Evolutionary conservation across 1,284 basidiomycete genomes (phyloP).

Genomic region (Malassezia equina): DNA sequence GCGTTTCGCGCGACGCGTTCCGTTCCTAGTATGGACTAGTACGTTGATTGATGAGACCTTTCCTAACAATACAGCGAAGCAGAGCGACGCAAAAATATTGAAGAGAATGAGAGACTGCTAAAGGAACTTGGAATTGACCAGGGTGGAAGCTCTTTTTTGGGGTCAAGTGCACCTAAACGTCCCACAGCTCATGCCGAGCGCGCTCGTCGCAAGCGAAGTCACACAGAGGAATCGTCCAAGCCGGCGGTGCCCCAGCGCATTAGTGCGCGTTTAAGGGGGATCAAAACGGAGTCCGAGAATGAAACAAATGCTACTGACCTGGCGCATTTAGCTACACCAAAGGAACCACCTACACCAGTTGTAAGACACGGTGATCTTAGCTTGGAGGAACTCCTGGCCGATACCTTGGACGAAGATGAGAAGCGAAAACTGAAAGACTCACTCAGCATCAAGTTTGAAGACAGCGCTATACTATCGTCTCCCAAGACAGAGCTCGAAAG

Average conservation of each 20-base stretch:
- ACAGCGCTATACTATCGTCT: not conserved
- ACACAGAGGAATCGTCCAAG: constrained; percentile 11
- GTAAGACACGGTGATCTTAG: constrained; percentile 19
- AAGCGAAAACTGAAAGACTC: constrained; percentile 4
- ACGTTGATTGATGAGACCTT: not conserved
- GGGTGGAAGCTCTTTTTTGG: constrained; percentile 23
- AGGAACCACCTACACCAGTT: not conserved
- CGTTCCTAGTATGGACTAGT: not conserved
- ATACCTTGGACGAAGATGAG: constrained; percentile 14
- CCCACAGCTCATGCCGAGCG: not conserved
- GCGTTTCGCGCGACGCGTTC: not conserved
- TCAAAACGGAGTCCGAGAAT: not conserved
- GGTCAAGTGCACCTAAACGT: constrained; percentile 20
- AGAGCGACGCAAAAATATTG: constrained; percentile 40
- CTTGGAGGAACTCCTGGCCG: constrained; percentile 9
- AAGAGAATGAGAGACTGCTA: constrained; percentile 38
- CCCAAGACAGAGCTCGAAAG: constrained; percentile 22
- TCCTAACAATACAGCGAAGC: constrained; percentile 23
- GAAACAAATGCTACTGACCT: not conserved
- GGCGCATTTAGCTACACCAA: not conserved
- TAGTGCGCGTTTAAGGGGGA: constrained; percentile 26
- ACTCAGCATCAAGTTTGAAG: not conserved
- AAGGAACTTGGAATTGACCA: constrained; percentile 35
- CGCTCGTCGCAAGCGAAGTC: constrained; percentile 17
- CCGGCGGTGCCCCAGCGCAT: constrained; percentile 23